Conservation (phyloP, 345 rosid species). For the Combretum micranthum region DNA sequence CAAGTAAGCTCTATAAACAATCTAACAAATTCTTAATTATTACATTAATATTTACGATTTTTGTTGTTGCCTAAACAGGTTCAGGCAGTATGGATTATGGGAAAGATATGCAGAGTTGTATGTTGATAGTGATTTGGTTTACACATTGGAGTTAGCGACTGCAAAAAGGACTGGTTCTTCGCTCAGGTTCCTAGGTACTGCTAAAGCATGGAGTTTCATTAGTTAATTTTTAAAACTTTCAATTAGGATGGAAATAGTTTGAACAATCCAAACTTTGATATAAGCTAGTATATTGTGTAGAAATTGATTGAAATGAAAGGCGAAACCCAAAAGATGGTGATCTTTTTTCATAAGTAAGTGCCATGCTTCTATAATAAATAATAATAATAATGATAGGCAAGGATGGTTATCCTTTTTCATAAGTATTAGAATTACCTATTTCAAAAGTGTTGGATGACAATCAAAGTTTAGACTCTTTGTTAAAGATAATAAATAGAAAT, state of each 20-base stretch:
- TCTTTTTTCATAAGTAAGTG: too few relatives aligned
- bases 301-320: too few relatives aligned
- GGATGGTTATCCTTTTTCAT: too few relatives aligned
- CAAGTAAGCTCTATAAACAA: constrained; percentile 21
- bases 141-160: constrained; percentile 51
- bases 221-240: too few relatives aligned
- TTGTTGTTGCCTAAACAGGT: constrained; percentile 27
- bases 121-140: constrained; percentile 56
- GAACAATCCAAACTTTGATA: too few relatives aligned
- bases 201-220: too few relatives aligned
- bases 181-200: constrained; percentile 69
- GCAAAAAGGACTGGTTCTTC: constrained; percentile 73
- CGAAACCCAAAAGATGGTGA: too few relatives aligned
- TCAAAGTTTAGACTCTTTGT: background rate
- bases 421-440: too few relatives aligned
- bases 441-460: background rate
- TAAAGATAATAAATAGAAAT: background rate
- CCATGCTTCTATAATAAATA: too few relatives aligned
- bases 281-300: too few relatives aligned
- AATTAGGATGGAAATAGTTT: too few relatives aligned
- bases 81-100: constrained; percentile 86
- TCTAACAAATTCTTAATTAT: background rate
- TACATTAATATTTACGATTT: background rate
- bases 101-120: constrained; percentile 67
- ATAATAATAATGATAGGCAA: too few relatives aligned